Base-by-base conservation (phyloP, 2,329 filamentous ascomycete species). In the Xylaria sp. region DNA sequence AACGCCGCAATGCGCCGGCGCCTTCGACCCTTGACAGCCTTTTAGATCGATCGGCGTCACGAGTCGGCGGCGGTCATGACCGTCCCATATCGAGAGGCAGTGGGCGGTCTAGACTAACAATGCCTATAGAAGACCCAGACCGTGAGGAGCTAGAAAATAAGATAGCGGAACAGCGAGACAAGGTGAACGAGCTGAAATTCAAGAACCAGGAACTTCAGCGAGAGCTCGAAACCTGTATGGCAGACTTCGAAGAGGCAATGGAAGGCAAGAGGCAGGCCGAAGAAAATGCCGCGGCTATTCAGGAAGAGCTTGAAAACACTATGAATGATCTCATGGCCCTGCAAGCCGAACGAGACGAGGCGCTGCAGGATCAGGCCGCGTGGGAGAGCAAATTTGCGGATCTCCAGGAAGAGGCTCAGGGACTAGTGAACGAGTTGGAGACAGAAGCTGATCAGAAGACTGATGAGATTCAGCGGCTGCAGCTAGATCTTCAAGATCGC, bases 31-130 rank as follows among this genome's bases (percentile, higher is more conserved):
- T 95, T 6, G 96, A 98, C 78, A 97, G 94, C 78, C 92, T 98
- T 52, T 88, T 98, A 39, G 96, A 98, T 69, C 90, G 96, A n/a
- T 98, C 95, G 0, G 94, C 94, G 13, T 98, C 95, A 3, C 90
- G 95, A 51, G 91, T 94, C 10, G 88, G 89, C 5, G 84, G 78
- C 1, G 84, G 78, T 1, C 88, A 92, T 70, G 88, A 90, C 69
- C 87, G 94, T 65, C 90, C 94, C 0, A 88, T 88, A 23, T 97
- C 94, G 3, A 87, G 93, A 34, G 88, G 87, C 8, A 97, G 93
- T 77, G 90, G 88, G 66, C 86, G 85, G 62, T 91, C 91, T 1
- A 86, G 89, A 25, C 84, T 86, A n/a, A 92, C 91, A 0, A 82
- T 84, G 58, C 81, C 78, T 2, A 80, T 86, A 79, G 83, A 94